These are phyloP conservation scores for Ogataea haglerorum DNA, from an alignment of 805 yeast species.

Conservation along the genomic window DNA sequence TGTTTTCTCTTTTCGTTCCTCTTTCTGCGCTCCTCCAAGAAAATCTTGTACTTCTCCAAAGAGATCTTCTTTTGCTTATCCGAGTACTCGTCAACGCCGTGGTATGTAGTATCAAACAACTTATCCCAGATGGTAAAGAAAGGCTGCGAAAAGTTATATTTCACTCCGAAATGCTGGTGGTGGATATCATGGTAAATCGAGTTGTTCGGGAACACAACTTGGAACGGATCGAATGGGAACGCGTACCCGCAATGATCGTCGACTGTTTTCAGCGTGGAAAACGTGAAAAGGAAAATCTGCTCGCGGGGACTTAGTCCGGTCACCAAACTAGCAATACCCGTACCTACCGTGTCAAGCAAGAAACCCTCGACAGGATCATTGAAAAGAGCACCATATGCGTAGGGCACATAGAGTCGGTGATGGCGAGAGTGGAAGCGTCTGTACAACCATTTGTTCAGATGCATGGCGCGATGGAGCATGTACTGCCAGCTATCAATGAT, in stretches of 20 bases:
- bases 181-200: slow-evolving; percentile 96
- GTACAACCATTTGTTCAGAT: slow-evolving; percentile 71
- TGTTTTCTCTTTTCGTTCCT: slow-evolving; percentile 11
- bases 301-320: slow-evolving; percentile 74
- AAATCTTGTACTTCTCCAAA: slow-evolving; percentile 60
- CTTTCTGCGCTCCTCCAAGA: slow-evolving; percentile 39
- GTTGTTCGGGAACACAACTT: slow-evolving; percentile 87
- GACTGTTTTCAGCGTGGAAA: slow-evolving; percentile 93
- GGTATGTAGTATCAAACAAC: slow-evolving; percentile 66
- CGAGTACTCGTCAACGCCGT: slow-evolving; percentile 61
- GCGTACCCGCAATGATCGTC: slow-evolving; percentile 99
- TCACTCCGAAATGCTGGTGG: slow-evolving; percentile 94
- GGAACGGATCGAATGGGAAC: slow-evolving; percentile 88
- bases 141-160: slow-evolving; percentile 91
- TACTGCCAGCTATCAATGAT: slow-evolving; percentile 96
- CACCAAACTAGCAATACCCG: slow-evolving; percentile 73
- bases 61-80: slow-evolving; percentile 65
- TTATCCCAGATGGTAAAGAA: slow-evolving; percentile 94
- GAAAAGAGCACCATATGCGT: slow-evolving; percentile 94
- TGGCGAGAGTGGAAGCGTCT: slow-evolving; percentile 88
- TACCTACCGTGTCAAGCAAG: slow-evolving; percentile 84
- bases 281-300: slow-evolving; percentile 66
- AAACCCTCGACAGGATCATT: slow-evolving; percentile 95
- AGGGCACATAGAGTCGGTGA: slow-evolving; percentile 91
- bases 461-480: slow-evolving; percentile 86